phyloP scores from a whole-genome alignment of 768 basidiomycete species.

The Mycena pura region DNA sequence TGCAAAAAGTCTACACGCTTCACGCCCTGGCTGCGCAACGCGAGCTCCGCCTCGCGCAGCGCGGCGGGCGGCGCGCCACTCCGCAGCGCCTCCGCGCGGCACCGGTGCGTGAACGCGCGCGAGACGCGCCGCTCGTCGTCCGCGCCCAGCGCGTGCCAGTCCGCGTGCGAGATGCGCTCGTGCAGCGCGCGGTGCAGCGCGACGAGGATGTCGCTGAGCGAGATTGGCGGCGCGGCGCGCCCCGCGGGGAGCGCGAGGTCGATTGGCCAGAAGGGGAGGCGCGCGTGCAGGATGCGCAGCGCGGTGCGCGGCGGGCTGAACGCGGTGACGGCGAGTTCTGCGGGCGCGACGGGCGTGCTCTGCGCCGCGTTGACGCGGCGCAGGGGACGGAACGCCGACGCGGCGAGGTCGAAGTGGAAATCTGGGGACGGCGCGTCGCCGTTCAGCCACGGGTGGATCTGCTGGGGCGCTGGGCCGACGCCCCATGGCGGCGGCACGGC shows the following conservation, averaged over 20 bases:
- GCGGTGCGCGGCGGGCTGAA: constrained; percentile 43
- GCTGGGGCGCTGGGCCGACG: neutral
- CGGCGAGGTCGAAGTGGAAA: constrained; percentile 47
- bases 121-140: constrained; percentile 37
- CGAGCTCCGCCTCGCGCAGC: constrained; percentile 33
- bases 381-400: constrained; percentile 24
- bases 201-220: constrained; percentile 13
- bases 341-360: neutral
- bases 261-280: constrained; percentile 48
- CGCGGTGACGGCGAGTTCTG: constrained; percentile 43
- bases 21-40: constrained; percentile 44
- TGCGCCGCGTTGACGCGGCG: neutral
- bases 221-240: constrained; percentile 2
- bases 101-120: constrained; percentile 32
- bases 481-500: neutral
- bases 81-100: constrained; percentile 43
- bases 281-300: constrained; percentile 50
- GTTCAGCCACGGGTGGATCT: constrained; percentile 28
- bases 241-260: constrained; percentile 33
- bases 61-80: constrained; percentile 41
- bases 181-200: constrained; percentile 17
- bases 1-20: constrained; percentile 46
- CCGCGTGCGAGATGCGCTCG: constrained; percentile 3
- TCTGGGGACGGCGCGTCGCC: constrained; percentile 40
- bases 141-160: neutral